phyloP scores from a whole-genome alignment of 2,329 filamentous ascomycete genomes.

The Penicillium paneum region DNA sequence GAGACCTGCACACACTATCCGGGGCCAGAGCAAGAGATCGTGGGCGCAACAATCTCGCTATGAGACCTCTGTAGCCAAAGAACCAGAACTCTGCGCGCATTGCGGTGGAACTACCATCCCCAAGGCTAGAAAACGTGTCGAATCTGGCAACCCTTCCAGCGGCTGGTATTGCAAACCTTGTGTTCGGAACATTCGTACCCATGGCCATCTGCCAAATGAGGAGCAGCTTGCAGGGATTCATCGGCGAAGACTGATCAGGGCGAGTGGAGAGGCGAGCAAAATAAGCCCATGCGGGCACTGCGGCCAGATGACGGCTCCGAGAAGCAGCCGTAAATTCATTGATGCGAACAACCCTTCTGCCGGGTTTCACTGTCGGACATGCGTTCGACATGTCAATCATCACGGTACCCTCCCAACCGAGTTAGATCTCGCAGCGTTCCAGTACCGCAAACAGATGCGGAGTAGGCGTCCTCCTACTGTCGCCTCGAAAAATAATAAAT shows the following conservation, averaged over 20 bases:
- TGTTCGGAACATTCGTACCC: not conserved
- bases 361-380: conserved; percentile 5
- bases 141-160: not conserved
- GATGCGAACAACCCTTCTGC: conserved; percentile 2
- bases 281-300: conserved; percentile 6
- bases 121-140: conserved; percentile 2
- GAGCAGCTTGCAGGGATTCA: conserved; percentile 1
- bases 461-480: not conserved
- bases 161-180: conserved; percentile 10
- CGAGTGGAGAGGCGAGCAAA: not conserved
- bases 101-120: not conserved
- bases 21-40: not conserved
- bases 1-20: not conserved
- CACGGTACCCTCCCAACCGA: conserved; percentile 1
- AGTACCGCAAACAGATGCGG: not conserved
- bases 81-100: not conserved
- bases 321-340: conserved; percentile 1
- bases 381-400: not conserved
- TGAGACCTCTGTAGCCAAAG: not conserved
- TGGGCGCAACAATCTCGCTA: not conserved
- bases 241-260: not conserved
- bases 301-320: not conserved
- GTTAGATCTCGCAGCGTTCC: not conserved
- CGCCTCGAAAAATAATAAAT: not conserved
- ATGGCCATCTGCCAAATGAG: conserved; percentile 1